Evolutionary conservation across 2,329 filamentous ascomycete genomes (phyloP), one percentile per base, ranked within the genome.

Genomic region (Neofusicoccum sp.): DNA sequence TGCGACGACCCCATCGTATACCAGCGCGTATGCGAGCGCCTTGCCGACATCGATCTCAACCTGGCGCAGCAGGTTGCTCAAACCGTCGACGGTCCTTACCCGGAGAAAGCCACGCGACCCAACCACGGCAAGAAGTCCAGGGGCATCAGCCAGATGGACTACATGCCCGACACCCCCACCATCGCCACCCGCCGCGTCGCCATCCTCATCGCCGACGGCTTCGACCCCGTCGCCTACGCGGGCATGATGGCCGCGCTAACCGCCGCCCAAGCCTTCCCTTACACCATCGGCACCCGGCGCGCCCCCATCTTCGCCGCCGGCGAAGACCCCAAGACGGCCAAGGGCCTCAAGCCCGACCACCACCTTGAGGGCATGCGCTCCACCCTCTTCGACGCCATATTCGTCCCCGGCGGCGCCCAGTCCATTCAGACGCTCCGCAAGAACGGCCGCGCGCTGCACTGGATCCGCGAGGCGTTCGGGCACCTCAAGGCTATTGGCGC

Each of bases 1-100:
- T 95, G 91, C 72, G 90, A 94, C 28, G 91, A 95, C 45, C 85
- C 88, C 0, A 75, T 90, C 8, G 90, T 95, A 0, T 94, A 93
- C 74, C 84, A 89, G 66, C 85, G 89, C 33, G 83, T 93, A 74
- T 85, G 85, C 1, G 76, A 87, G 66, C 85, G 91, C 1, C 80
- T 95, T 0, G 81, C 85, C 1, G 89, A 93, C 41, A 92, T 95
- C 59, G 88, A 93, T 64, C 78, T 92, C 0, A 80, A 79, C 0
- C 85, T 95, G 0, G 89, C 91, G 0, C 84, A 89, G 72, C 78
- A 80, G 0, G 89, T 93, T 1, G 89, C 89, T 1, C 83, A 87
- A 48, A 84, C 89, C 76, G 89, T 91, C 1, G 91, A 91, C 9
- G 89, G 83, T 0, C 80, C 83, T 3, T 79, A 82, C 4, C 87